phyloP scores from a whole-genome alignment of 208 protist species.

The Leishmania martiniquensis region DNA sequence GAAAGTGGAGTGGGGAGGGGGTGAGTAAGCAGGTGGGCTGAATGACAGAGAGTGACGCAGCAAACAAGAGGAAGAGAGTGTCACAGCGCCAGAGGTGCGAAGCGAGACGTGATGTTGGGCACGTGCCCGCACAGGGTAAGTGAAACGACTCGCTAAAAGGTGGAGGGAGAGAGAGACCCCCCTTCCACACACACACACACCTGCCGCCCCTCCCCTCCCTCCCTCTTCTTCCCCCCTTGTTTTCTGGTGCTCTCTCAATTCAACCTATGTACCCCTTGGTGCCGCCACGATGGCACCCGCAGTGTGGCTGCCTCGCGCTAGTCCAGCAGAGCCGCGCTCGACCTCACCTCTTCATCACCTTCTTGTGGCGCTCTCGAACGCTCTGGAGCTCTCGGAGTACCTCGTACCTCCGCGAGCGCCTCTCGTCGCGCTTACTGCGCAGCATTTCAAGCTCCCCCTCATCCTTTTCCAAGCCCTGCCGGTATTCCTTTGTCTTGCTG shows the following conservation, averaged over 20 bases:
- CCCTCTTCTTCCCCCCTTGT: neutral
- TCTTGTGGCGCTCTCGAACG: constrained; percentile 39
- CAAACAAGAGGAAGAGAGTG: neutral
- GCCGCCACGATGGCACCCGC: neutral
- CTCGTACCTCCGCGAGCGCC: constrained; percentile 26
- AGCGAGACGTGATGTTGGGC: neutral
- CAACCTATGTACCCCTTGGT: neutral
- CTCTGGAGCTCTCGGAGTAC: constrained; percentile 15
- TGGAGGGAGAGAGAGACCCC: too few species aligned
- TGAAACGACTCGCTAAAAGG: neutral
- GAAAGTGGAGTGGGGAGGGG: too few species aligned
- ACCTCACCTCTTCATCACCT: constrained; percentile 43
- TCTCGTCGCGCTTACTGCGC: constrained; percentile 40
- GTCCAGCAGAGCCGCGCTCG: neutral
- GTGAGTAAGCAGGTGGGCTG: too few species aligned
- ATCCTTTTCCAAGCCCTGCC: constrained; percentile 31
- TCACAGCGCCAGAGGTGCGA: neutral
- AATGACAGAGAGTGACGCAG: too few species aligned
- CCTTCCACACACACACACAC: too few species aligned
- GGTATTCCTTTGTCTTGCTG: constrained; percentile 36
- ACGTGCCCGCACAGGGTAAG: too few species aligned
- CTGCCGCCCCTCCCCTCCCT: too few species aligned
- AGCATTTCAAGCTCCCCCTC: constrained; percentile 40
- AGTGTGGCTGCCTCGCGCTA: neutral
- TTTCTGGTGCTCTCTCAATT: neutral